Evolutionary conservation across 2,329 filamentous ascomycete species (phyloP), one percentile per base, ranked within the genome.

Genomic region (Pestalotiopsis sp.): DNA sequence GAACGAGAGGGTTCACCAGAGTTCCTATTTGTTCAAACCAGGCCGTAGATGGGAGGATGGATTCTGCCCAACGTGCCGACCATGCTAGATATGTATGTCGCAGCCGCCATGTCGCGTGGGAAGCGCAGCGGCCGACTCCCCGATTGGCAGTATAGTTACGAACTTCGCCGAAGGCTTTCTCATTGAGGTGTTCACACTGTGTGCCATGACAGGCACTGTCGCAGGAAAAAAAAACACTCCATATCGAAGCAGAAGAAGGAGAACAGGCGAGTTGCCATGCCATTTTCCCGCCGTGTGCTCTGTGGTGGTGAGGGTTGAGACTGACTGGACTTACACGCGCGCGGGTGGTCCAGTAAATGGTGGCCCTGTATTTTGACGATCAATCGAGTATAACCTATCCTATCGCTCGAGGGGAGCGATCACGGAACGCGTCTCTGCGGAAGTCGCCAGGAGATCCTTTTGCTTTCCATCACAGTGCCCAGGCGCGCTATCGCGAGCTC

Each of bases 51-150:
- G 58, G 26, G 30, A 20, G 20, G 24, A 61, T 39, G 58, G 30
- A 61, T 61, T 61, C 58, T 61, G 58, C 58, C 58, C 58, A 61
- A 61, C 58, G n/a, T 61, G 58, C 58, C 30, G 30, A 61, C 58
- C 35, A 61, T 61, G 58, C 58, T 61, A 39, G 30, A 61, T 61
- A 61, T 61, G 58, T 61, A 61, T 61, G n/a, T 61, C 30, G 26
- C 58, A 35, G 58, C 58, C 58, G 58, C 58, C 26, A 22, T 61
- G 58, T 61, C 58, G 58, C 58, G 58, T 61, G 58, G 58, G 30
- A 61, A 61, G 58, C 30, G 58, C 58, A 61, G 58, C 58, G 30
- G 24, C n/a, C 35, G 30, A 20, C 30, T 26, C 58, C 30, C 58
- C 58, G 58, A 61, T 61, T 61, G 58, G 58, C 26, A 61, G n/a